Evolutionary conservation across 352 stramenopile genomes (phyloP).

Genomic region (Thraustochytrium sp.): DNA sequence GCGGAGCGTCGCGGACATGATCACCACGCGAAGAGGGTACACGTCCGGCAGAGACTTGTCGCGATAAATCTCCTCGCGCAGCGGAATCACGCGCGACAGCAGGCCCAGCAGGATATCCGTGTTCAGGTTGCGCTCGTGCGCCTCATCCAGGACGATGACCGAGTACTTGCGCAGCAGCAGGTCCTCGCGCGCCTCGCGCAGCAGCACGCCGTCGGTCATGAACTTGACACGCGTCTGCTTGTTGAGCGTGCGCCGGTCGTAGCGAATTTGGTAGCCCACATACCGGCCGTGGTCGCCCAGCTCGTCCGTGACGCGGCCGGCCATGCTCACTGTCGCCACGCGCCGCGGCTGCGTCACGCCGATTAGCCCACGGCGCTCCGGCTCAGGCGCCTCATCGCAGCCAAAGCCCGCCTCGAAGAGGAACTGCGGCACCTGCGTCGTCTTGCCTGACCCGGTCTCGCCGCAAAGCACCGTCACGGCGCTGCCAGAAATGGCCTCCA

Average conservation of each 20-base stretch:
- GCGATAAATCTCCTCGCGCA: conserved; percentile 76
- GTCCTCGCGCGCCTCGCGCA: conserved; percentile 69
- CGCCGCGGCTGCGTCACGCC: conserved; percentile 94
- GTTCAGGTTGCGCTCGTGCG: conserved; percentile 89
- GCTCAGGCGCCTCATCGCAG: conserved; percentile 33
- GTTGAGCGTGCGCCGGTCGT: conserved; percentile 86
- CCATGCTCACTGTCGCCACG: conserved; percentile 95
- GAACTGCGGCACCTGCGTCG: conserved; percentile 96
- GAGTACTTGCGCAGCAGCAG: conserved; percentile 52
- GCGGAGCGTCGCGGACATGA: conserved; percentile 97
- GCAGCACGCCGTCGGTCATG: conserved; percentile 98
- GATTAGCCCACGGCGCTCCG: conserved; percentile 62
- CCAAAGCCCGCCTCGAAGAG: conserved; percentile 87
- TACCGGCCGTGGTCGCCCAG: conserved; percentile 61
- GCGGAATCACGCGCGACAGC: conserved; percentile 82
- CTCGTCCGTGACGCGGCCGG: conserved; percentile 93
- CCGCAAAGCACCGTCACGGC: conserved; percentile 96
- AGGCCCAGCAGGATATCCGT: conserved; percentile 93
- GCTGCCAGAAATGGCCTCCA: conserved; percentile 88
- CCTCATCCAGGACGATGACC: conserved; percentile 83
- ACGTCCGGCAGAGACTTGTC: not conserved
- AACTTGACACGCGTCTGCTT: conserved; percentile 90
- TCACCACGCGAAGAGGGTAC: conserved; percentile 58
- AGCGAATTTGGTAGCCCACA: conserved; percentile 97
- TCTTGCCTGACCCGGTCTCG: conserved; percentile 97